These are phyloP conservation scores for Mortierella sp. DNA, from an alignment of 371 early-diverging fungal species.

Conservation along the genomic window DNA sequence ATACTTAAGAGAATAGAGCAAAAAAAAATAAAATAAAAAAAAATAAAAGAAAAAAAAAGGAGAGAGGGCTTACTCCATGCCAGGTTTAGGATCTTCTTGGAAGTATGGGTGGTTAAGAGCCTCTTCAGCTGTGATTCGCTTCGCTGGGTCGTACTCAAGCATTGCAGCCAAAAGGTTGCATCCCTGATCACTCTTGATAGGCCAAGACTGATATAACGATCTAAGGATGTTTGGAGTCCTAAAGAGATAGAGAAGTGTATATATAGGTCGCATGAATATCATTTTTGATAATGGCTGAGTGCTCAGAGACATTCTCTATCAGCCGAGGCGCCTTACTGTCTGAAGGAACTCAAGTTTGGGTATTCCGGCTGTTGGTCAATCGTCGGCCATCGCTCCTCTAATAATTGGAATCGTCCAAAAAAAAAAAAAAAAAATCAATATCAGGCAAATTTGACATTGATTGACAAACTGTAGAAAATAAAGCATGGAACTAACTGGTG, in stretches of 20 bases:
- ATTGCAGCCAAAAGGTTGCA: conserved; percentile 83
- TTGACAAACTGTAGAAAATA: not conserved
- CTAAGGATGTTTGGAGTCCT: conserved; percentile 64
- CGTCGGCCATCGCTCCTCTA: conserved; percentile 85
- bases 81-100: conserved; percentile 87
- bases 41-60: not conserved
- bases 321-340: conserved; percentile 61
- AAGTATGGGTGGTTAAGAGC: conserved; percentile 94
- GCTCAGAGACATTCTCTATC: not conserved
- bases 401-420: not conserved
- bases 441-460: no score
- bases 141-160: conserved; percentile 94
- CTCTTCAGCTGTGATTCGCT: conserved; percentile 90
- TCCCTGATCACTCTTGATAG: conserved; percentile 70
- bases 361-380: conserved; percentile 83
- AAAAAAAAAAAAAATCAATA: not conserved
- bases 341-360: conserved; percentile 65
- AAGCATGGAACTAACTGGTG: conserved; percentile 68
- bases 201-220: conserved; percentile 62
- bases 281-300: no score
- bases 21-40: not conserved
- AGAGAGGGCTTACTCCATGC: conserved; percentile 70
- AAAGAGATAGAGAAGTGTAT: not conserved
- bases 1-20: no score
- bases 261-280: not conserved